A percentile compares a stretch with the other conserved stretches of the same genome.
phyloP scores from a whole-genome alignment of 345 rosid genomes.

The Gossypium australe region DNA sequence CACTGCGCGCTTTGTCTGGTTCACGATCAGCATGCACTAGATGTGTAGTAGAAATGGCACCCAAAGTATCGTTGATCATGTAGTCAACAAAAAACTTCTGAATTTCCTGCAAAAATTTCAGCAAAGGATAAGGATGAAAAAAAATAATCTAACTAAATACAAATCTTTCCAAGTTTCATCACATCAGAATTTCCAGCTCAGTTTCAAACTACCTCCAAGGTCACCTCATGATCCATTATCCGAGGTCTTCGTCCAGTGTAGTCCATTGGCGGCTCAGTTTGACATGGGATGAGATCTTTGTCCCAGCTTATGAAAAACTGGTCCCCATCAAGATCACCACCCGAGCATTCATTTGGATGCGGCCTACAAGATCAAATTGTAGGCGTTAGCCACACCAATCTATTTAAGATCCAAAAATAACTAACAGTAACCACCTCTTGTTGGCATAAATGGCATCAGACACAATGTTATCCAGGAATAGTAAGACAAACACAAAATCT shows the following conservation, averaged over 20 bases:
- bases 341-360: conserved; percentile 95
- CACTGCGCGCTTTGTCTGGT: conserved; percentile 64
- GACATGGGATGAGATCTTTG: conserved; percentile 58
- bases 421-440: neutral
- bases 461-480: neutral
- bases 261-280: conserved; percentile 83
- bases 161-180: neutral
- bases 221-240: conserved; percentile 83
- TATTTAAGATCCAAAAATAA: conserved; percentile 5
- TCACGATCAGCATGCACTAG: conserved; percentile 80
- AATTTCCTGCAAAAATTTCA: conserved; percentile 63
- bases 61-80: conserved; percentile 85
- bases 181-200: neutral
- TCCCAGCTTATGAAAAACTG: conserved; percentile 87
- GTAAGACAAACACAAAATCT: neutral
- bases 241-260: conserved; percentile 68
- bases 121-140: conserved; percentile 7
- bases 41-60: conserved; percentile 91
- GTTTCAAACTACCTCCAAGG: conserved; percentile 50
- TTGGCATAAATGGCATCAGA: neutral
- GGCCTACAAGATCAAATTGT: conserved; percentile 52
- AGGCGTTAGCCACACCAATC: conserved; percentile 28
- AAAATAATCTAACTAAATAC: neutral
- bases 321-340: conserved; percentile 99
- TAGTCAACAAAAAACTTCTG: conserved; percentile 76